phyloP scores from a whole-genome alignment of 192 early-diverging fungal species.

The Chytriomyces sp. region DNA sequence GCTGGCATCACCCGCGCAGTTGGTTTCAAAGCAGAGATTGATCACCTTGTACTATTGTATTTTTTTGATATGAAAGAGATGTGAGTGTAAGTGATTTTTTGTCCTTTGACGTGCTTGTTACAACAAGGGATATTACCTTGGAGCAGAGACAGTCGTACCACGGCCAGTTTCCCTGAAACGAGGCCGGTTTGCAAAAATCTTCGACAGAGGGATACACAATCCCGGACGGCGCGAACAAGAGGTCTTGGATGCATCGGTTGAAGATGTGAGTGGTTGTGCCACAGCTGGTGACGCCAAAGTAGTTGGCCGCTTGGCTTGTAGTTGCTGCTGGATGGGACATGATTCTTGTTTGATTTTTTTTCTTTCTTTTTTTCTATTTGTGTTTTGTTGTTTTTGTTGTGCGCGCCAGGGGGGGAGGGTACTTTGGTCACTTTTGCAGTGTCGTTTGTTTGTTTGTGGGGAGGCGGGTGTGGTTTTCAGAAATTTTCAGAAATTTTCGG shows the following conservation, averaged over 20 bases:
- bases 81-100: neutral
- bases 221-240: neutral
- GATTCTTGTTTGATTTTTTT: no score
- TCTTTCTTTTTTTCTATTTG: no score
- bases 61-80: neutral
- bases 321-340: neutral
- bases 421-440: no score
- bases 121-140: neutral
- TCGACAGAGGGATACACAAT: neutral
- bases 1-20: neutral
- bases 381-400: neutral
- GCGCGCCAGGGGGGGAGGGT: neutral
- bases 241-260: neutral
- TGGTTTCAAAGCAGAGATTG: neutral
- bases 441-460: no score
- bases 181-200: neutral
- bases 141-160: neutral
- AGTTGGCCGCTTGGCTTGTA: neutral
- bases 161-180: neutral
- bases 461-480: no score
- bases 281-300: neutral
- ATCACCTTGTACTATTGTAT: neutral
- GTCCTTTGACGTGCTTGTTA: no score
- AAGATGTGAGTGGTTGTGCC: neutral
- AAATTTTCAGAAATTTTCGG: no score